Percentiles rank a stretch among this genome's conserved stretches.
Evolutionary conservation across 345 rosid genomes (phyloP).

Genomic region (Citrus cavaleriei): DNA sequence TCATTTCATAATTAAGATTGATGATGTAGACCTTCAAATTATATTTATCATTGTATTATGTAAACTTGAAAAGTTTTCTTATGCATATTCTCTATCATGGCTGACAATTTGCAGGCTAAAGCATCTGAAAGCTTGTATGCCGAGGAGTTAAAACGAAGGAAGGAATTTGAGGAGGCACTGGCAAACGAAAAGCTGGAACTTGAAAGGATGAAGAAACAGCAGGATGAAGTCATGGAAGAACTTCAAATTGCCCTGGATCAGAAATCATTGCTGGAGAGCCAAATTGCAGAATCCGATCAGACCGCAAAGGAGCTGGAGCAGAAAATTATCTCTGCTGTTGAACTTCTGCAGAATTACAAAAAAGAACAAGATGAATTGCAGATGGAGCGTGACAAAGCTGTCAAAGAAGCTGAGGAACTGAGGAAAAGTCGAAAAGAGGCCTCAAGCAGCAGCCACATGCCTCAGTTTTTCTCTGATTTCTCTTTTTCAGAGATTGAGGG

Average conservation of each 20-base stretch:
- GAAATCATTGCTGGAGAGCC: conserved; percentile 45
- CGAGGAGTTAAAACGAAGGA: conserved; percentile 66
- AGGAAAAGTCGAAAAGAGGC: conserved; percentile 53
- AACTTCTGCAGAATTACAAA: conserved; percentile 55
- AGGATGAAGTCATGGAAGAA: conserved; percentile 45
- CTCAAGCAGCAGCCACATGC: conserved; percentile 35
- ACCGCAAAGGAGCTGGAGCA: conserved; percentile 56
- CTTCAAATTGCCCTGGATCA: conserved; percentile 41
- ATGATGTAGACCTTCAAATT: neutral
- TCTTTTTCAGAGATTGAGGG: conserved; percentile 65
- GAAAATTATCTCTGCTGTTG: conserved; percentile 80
- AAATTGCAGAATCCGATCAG: conserved; percentile 53
- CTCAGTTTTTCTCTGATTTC: conserved; percentile 64
- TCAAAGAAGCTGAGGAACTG: conserved; percentile 79
- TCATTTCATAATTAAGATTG: neutral
- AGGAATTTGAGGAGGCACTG: conserved; percentile 60
- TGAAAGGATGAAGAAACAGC: conserved; percentile 42
- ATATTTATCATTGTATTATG: neutral
- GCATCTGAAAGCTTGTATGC: conserved; percentile 49
- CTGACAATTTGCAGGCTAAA: conserved; percentile 42
- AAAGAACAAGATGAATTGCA: conserved; percentile 66
- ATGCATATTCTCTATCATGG: conserved; percentile 3
- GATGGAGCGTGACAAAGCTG: conserved; percentile 71
- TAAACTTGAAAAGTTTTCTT: neutral
- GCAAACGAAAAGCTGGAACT: conserved; percentile 54